Percentiles rank a stretch among this genome's conserved stretches.
Evolutionary conservation across 1,139 yeast species (phyloP).

Genomic region (Hyphopichia pseudoburtonii): DNA sequence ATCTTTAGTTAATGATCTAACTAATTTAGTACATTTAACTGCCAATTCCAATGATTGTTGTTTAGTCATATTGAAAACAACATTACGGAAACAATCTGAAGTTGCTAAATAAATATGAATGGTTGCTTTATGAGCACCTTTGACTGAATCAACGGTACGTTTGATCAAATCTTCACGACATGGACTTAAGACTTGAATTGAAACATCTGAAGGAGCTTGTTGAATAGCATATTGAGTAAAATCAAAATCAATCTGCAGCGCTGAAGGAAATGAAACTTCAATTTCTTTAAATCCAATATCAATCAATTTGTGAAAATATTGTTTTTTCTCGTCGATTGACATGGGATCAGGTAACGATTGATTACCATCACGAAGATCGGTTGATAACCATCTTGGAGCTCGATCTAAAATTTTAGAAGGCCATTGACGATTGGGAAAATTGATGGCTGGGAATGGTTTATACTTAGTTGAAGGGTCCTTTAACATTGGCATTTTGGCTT

Average conservation of each 20-base stretch:
- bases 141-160: constrained; percentile 84
- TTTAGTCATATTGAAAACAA: constrained; percentile 83
- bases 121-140: constrained; percentile 88
- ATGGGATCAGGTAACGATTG: constrained; percentile 97
- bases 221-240: constrained; percentile 92
- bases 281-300: constrained; percentile 94
- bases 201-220: constrained; percentile 89
- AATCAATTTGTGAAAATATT: constrained; percentile 80
- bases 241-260: constrained; percentile 94
- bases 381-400: constrained; percentile 95
- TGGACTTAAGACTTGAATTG: constrained; percentile 88
- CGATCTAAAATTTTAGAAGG: constrained; percentile 71
- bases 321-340: constrained; percentile 87
- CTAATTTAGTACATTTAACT: constrained; percentile 76
- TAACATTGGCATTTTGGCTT: too few relatives aligned
- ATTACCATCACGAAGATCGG: constrained; percentile 95
- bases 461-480: constrained; percentile 81
- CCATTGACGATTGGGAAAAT: constrained; percentile 82
- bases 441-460: constrained; percentile 62
- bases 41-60: constrained; percentile 81
- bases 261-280: constrained; percentile 95
- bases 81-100: constrained; percentile 85
- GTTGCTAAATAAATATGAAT: constrained; percentile 91
- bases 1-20: constrained; percentile 81
- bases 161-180: constrained; percentile 87